A percentile compares a stretch with the other conserved stretches of the same genome.
These are phyloP conservation scores for Cladorrhinum sp. DNA, from an alignment of 2,329 filamentous ascomycete species.

Conservation along the genomic window DNA sequence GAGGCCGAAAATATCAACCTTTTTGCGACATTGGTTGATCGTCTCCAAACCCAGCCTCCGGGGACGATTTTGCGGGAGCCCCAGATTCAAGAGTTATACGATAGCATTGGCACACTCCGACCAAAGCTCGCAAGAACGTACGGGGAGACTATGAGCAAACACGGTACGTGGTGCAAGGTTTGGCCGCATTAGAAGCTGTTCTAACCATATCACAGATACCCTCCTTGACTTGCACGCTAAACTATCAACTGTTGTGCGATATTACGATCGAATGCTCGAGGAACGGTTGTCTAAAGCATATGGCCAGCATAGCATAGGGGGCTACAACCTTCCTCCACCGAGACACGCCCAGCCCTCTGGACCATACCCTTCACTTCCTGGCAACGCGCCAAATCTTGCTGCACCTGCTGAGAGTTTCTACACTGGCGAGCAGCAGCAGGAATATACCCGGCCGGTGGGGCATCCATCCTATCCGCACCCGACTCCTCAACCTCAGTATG, in stretches of 20 bases:
- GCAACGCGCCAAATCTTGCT: conserved; percentile 45
- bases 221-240: conserved; percentile 93
- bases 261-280: conserved; percentile 97
- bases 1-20: conserved; percentile 98
- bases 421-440: conserved; percentile 56
- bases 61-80: conserved; percentile 96
- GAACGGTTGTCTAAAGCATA: conserved; percentile 92
- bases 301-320: conserved; percentile 69
- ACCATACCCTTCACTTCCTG: conserved; percentile 69
- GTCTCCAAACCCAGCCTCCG: conserved; percentile 89
- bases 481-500: conserved; percentile 43
- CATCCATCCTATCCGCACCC: conserved; percentile 53
- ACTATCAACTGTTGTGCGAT: conserved; percentile 90
- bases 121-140: conserved; percentile 94
- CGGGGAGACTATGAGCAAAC: conserved; percentile 99
- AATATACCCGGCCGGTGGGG: conserved; percentile 47
- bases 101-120: conserved; percentile 88
- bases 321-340: conserved; percentile 56
- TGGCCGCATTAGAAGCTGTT: not conserved
- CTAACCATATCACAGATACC: conserved; percentile 62
- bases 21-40: conserved; percentile 89
- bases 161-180: conserved; percentile 57
- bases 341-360: conserved; percentile 47
- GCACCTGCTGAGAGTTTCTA: conserved; percentile 78
- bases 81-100: conserved; percentile 96